Evolutionary conservation across 345 rosid genomes (phyloP).

Genomic region (Linum tenue): DNA sequence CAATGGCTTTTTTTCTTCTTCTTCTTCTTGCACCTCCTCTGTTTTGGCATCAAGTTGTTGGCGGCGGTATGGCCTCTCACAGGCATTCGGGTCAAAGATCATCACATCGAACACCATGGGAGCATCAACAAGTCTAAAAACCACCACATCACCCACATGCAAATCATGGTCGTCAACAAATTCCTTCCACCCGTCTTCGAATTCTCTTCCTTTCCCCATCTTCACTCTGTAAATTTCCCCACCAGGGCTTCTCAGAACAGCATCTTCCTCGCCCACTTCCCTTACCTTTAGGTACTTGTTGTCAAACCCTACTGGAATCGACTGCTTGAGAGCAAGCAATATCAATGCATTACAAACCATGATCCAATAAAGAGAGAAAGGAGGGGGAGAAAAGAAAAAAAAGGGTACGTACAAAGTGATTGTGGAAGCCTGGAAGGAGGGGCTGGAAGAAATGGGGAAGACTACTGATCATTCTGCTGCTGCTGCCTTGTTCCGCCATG

Average conservation of each 20-base stretch:
- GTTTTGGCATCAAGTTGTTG: not conserved
- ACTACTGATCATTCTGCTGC: not conserved
- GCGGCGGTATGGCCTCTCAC: conserved; percentile 4
- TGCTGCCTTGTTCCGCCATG: not conserved
- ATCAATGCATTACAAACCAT: no score
- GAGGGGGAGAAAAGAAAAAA: not conserved
- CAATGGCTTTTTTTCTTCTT: no score
- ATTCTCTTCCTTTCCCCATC: not conserved
- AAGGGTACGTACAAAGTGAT: not conserved
- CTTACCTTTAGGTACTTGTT: conserved; percentile 6
- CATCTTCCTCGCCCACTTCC: not conserved
- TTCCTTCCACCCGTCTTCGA: conserved; percentile 15
- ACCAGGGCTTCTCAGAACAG: not conserved
- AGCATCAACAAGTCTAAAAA: conserved; percentile 10
- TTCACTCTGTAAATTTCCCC: conserved; percentile 12
- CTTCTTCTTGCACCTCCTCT: not conserved
- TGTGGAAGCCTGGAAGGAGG: not conserved
- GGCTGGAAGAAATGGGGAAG: not conserved
- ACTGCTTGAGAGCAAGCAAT: conserved; percentile 6
- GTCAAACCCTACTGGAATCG: conserved; percentile 9
- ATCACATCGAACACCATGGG: conserved; percentile 11
- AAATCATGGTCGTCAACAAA: conserved; percentile 12
- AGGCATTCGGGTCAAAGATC: conserved; percentile 10
- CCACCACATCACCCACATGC: conserved; percentile 17
- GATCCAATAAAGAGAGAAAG: no score